Conservation (phyloP, 345 rosid species). For the Carallia pectinifolia region DNA sequence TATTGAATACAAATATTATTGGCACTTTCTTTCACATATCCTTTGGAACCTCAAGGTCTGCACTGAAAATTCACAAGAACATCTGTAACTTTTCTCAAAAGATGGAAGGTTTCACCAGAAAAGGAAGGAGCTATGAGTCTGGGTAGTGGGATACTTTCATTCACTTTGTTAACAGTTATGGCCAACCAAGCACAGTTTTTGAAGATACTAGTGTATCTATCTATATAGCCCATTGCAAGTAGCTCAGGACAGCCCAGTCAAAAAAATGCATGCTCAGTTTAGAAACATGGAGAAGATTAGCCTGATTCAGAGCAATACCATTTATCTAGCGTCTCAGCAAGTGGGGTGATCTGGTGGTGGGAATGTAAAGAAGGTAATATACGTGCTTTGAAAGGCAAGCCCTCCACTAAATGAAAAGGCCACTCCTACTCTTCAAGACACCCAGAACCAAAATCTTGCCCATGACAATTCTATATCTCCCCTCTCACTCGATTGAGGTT, state of each 20-base stretch:
- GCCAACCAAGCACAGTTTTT: constrained; percentile 22
- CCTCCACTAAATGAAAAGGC: constrained; percentile 25
- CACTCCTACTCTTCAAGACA: constrained; percentile 15
- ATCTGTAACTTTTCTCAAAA: background rate
- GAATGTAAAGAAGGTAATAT: constrained; percentile 14
- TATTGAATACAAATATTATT: background rate
- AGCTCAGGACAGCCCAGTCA: constrained; percentile 13
- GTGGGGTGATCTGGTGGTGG: constrained; percentile 28
- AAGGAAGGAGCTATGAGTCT: background rate
- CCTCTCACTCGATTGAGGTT: constrained; percentile 17
- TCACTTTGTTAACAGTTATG: constrained; percentile 5
- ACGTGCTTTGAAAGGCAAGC: constrained; percentile 30
- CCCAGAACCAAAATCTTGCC: constrained; percentile 11
- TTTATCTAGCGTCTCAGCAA: background rate
- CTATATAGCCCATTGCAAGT: background rate
- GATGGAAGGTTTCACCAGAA: background rate
- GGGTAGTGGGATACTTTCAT: constrained; percentile 15
- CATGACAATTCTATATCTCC: constrained; percentile 24
- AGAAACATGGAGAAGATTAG: constrained; percentile 11
- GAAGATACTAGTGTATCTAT: background rate
- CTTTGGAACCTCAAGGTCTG: background rate
- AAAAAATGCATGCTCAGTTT: constrained; percentile 4
- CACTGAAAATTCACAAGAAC: background rate
- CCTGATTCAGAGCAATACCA: constrained; percentile 8
- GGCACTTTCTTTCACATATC: background rate